A percentile compares a stretch with the other conserved stretches of the same genome.
Conservation (phyloP, 345 rosid species). For the Acer saccharum region DNA sequence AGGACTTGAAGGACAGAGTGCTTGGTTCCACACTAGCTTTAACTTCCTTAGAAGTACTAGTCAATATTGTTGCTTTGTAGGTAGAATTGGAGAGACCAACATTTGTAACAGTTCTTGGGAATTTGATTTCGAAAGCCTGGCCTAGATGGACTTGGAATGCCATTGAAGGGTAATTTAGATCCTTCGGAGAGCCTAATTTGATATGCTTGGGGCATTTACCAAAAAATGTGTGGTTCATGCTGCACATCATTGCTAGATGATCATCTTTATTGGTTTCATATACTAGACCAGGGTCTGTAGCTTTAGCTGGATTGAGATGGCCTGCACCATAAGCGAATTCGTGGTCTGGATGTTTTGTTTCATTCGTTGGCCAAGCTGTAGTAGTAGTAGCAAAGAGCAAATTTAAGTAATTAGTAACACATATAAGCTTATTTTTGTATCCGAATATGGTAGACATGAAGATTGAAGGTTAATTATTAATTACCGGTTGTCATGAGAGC, state of each 20-base stretch:
- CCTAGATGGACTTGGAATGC: neutral
- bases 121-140: conserved; percentile 11
- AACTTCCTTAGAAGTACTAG: neutral
- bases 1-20: conserved; percentile 18
- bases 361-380: conserved; percentile 38
- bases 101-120: conserved; percentile 27
- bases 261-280: conserved; percentile 32
- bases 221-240: neutral
- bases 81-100: conserved; percentile 21
- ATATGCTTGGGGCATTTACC: conserved; percentile 4
- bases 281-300: conserved; percentile 40
- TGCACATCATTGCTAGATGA: conserved; percentile 32
- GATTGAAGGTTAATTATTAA: no score
- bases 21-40: conserved; percentile 15
- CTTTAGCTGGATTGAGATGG: conserved; percentile 36
- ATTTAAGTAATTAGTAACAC: no score
- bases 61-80: neutral
- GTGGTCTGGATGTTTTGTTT: neutral
- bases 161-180: conserved; percentile 28
- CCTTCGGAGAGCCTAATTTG: neutral
- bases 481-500: conserved; percentile 49
- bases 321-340: conserved; percentile 41
- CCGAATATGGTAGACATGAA: no score
- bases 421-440: no score
- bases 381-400: no score